phyloP scores from a whole-genome alignment of 2,329 filamentous ascomycete genomes.

The Alternaria viburni region DNA sequence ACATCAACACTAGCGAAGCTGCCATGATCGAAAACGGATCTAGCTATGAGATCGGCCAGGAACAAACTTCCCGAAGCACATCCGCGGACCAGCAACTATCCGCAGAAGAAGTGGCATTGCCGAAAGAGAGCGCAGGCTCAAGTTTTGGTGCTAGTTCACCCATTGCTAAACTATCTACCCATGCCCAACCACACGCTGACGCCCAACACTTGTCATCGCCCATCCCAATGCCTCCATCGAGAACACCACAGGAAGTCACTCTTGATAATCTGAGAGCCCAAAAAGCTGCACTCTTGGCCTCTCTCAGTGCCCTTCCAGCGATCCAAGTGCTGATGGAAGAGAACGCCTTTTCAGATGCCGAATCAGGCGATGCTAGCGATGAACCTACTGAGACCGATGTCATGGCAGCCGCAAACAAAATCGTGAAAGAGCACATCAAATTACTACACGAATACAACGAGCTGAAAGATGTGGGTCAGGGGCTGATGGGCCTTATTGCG shows the following conservation, averaged over 20 bases:
- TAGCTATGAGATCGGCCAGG: neutral
- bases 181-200: neutral
- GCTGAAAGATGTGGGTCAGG: slow-evolving; percentile 71
- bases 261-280: slow-evolving; percentile 55
- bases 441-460: slow-evolving; percentile 74
- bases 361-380: slow-evolving; percentile 15
- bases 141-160: neutral
- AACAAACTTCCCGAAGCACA: neutral
- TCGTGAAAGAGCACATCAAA: slow-evolving; percentile 68
- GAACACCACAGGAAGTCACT: slow-evolving; percentile 55
- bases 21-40: neutral
- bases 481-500: slow-evolving; percentile 70
- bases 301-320: slow-evolving; percentile 36
- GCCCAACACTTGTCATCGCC: neutral
- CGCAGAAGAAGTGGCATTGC: neutral
- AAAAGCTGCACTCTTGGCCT: slow-evolving; percentile 44
- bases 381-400: slow-evolving; percentile 41
- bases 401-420: slow-evolving; percentile 55
- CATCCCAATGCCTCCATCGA: slow-evolving; percentile 13
- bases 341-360: slow-evolving; percentile 26
- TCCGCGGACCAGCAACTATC: neutral
- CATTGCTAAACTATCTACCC: neutral
- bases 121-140: neutral
- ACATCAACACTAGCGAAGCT: neutral
- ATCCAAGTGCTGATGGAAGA: slow-evolving; percentile 45